Base-by-base conservation (phyloP, 2,329 filamentous ascomycete species). In the Diaporthe nobilis region DNA sequence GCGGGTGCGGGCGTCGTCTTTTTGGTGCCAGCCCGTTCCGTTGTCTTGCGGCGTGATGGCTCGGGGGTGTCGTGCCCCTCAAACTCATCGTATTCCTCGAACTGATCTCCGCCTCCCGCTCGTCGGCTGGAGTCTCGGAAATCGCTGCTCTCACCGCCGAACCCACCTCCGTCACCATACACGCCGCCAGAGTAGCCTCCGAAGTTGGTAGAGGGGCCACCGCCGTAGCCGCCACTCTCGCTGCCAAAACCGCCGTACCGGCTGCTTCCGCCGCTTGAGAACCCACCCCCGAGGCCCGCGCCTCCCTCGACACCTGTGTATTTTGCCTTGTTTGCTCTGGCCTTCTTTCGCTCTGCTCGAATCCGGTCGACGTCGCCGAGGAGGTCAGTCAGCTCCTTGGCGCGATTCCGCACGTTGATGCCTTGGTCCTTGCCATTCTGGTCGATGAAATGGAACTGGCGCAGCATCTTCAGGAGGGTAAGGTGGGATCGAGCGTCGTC, bases 361-460 rank as follows among this genome's bases (percentile, higher is more conserved):
- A 98, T 98, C 25, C 93, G 91, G 25, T 98, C 96, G 76, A 98
- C 95, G 80, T 99, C 97, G 80, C 94, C 89, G 67, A 99, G 89
- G n/a, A 99, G 91, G 78, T 99, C 97, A 17, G 95, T 94, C 70
- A 99, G 89, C 86, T 99, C 97, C 86, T 98, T 98, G 79, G 97
- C 95, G 79, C 97, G 92, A 86, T 98, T 98, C 79, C 97, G 94
- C 76, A 99, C 97, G 82, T 99, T 99, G 85, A 99, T 92, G 77
- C 97, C 97, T 85, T 99, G 97, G 83, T 99, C 97, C 85, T 99
- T 99, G 84, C 97, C 97, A 85, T 98, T 98, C 83, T 91, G 90
- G 82, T 99, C 92, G 85, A 99, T 98, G 86, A 90, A 99, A 86
- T 99, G 97, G 85, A 99, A 99, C 84, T 99, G 97, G 75, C 96